These are phyloP conservation scores for Leucoagaricus sp. DNA, from an alignment of 1,284 basidiomycete species.

Conservation along the genomic window DNA sequence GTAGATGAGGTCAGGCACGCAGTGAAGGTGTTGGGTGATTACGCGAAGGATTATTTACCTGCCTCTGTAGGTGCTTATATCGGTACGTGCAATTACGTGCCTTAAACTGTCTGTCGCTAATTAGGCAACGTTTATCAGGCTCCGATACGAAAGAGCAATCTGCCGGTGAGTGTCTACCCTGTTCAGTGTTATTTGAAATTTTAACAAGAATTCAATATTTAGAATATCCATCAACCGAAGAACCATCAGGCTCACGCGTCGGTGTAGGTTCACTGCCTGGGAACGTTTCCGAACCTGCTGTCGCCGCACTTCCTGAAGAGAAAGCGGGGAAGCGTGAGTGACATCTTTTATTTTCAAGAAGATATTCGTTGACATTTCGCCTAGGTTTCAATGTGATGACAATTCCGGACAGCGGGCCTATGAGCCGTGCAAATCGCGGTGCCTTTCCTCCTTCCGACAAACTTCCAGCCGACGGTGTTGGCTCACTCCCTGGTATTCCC, in stretches of 20 bases:
- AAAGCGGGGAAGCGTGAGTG: slow-evolving; percentile 1
- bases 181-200: background rate
- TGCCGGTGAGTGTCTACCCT: background rate
- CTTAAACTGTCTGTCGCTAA: background rate
- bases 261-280: slow-evolving; percentile 14
- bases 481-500: slow-evolving; percentile 14
- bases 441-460: background rate
- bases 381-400: background rate
- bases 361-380: background rate
- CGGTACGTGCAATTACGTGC: background rate
- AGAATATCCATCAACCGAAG: background rate
- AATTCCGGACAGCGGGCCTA: background rate
- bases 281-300: slow-evolving; percentile 3
- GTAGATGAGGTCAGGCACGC: slow-evolving; percentile 1
- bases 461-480: slow-evolving; percentile 1
- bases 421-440: background rate
- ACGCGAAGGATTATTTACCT: slow-evolving; percentile 8
- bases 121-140: background rate
- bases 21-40: background rate
- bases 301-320: slow-evolving; percentile 14
- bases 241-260: background rate
- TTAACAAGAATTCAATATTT: background rate
- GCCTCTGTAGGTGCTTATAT: background rate
- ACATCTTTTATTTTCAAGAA: background rate
- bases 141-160: background rate